Evolutionary conservation across 2,329 filamentous ascomycete species (phyloP).

Genomic region (Fusarium sacchari): DNA sequence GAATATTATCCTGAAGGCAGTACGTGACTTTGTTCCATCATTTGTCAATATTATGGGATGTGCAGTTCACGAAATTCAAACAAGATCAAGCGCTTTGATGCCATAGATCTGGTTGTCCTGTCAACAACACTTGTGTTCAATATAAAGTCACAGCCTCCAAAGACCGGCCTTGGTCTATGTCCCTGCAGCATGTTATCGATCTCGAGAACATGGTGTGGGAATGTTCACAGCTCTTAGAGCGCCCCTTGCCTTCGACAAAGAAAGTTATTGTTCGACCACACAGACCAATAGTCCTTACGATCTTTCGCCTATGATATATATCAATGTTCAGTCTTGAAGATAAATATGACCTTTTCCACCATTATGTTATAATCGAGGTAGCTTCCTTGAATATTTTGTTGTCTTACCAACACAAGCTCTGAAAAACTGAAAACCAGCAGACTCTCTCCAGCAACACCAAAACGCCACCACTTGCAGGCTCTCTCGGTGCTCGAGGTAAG

Average conservation of each 20-base stretch:
- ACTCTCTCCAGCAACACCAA: neutral
- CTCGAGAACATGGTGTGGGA: neutral
- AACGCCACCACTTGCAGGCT: neutral
- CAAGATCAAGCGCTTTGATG: too few species aligned
- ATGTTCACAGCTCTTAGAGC: neutral
- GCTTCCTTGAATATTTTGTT: neutral
- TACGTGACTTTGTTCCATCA: too few species aligned
- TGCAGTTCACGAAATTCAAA: neutral
- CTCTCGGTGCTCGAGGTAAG: neutral
- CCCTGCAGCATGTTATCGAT: neutral
- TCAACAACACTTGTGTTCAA: neutral
- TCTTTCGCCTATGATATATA: neutral
- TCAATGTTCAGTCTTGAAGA: neutral
- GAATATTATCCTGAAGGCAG: neutral
- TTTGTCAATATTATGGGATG: neutral
- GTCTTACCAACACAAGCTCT: neutral
- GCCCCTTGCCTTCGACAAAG: neutral
- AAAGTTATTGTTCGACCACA: neutral
- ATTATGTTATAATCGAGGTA: neutral
- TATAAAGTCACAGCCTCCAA: too few species aligned
- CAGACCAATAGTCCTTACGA: neutral
- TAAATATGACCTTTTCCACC: too few species aligned
- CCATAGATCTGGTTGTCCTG: neutral
- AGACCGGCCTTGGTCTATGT: too few species aligned
- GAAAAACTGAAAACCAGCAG: neutral